Conservation (phyloP, 2,329 filamentous ascomycete genomes). For the Penicillium italicum region DNA sequence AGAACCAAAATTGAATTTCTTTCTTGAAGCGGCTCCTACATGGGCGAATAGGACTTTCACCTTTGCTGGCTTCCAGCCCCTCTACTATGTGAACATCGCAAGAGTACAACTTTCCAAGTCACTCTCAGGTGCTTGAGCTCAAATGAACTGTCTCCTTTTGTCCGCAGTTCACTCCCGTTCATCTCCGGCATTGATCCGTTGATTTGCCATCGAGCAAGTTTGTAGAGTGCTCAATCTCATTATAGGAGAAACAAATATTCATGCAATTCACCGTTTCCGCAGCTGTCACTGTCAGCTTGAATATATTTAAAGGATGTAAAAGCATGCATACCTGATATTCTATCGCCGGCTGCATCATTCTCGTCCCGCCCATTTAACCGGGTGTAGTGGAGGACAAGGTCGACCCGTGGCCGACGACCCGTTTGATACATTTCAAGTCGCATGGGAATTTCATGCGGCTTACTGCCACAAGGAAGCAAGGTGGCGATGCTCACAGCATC, state of each 20-base stretch:
- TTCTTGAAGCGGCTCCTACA: neutral
- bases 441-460: slow-evolving; percentile 11
- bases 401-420: slow-evolving; percentile 19
- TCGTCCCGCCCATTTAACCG: slow-evolving; percentile 25
- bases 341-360: slow-evolving; percentile 9
- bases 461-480: slow-evolving; percentile 22
- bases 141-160: neutral
- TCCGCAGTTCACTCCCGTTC: neutral
- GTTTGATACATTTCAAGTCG: slow-evolving; percentile 21
- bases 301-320: neutral
- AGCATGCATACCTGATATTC: slow-evolving; percentile 17
- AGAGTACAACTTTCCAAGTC: neutral
- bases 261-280: slow-evolving; percentile 24
- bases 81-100: neutral
- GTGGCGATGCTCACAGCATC: slow-evolving; percentile 30
- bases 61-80: neutral
- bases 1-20: neutral
- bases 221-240: slow-evolving; percentile 16
- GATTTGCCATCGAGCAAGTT: neutral
- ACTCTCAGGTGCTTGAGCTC: neutral
- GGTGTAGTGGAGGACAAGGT: slow-evolving; percentile 20
- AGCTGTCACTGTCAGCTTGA: slow-evolving; percentile 14
- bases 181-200: neutral
- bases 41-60: neutral
- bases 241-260: slow-evolving; percentile 21